These are phyloP conservation scores for Syzygium grande DNA, from an alignment of 345 rosid genomes.

Conservation along the genomic window DNA sequence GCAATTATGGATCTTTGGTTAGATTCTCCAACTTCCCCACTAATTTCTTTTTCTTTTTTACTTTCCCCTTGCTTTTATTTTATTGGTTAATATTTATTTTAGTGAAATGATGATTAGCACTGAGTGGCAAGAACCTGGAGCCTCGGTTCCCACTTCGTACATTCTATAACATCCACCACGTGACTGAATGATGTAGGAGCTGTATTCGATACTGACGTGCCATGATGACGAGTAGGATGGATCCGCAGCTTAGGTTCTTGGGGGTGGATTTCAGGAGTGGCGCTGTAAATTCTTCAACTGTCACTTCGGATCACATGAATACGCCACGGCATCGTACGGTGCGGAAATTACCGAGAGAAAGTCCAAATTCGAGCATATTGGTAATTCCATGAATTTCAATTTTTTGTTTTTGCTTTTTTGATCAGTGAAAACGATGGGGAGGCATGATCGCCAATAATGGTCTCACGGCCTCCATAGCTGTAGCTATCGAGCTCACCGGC, in stretches of 20 bases:
- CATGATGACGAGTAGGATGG: not conserved
- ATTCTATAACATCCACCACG: not conserved
- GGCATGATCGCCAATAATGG: not conserved
- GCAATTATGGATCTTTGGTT: not conserved
- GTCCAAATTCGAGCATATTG: not conserved
- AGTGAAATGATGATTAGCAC: not conserved
- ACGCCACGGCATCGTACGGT: not conserved
- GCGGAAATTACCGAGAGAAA: not conserved
- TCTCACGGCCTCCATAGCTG: not conserved
- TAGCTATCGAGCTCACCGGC: not conserved
- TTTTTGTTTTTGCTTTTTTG: not conserved
- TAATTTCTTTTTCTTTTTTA: not conserved
- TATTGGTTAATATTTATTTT: not conserved
- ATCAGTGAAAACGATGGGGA: not conserved
- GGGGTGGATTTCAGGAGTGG: not conserved
- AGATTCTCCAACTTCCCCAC: not conserved
- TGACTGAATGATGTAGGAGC: not conserved
- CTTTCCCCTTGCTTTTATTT: not conserved
- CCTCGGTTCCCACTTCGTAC: not conserved
- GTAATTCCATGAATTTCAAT: not conserved
- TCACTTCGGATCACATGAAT: not conserved
- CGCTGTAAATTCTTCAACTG: not conserved
- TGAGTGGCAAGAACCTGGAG: not conserved
- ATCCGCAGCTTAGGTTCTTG: not conserved
- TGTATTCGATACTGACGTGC: not conserved